Conservation (phyloP, 352 stramenopile genomes). For the Phytophthora constricta region DNA sequence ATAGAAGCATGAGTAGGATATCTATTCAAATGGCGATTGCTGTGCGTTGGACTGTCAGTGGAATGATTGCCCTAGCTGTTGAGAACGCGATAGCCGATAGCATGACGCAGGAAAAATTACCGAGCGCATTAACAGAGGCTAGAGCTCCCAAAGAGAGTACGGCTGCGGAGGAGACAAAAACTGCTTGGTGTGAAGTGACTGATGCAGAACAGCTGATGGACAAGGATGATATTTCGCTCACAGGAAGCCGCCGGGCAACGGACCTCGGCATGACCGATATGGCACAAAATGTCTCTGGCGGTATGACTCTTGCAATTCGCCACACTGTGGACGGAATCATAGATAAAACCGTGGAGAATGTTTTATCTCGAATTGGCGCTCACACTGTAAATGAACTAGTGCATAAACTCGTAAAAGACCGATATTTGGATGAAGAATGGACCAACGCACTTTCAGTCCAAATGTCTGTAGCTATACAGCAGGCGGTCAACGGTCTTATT, state of each 20-base stretch:
- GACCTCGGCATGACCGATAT: background rate
- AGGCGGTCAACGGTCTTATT: slow-evolving; percentile 48
- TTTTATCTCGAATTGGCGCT: slow-evolving; percentile 21
- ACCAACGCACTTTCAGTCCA: slow-evolving; percentile 32
- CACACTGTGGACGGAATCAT: slow-evolving; percentile 42
- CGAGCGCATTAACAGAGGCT: background rate
- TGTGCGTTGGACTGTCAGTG: slow-evolving; percentile 47
- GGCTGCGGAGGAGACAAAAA: background rate
- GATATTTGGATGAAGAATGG: slow-evolving; percentile 6
- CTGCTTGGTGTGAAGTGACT: background rate
- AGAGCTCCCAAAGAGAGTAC: background rate
- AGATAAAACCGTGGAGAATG: slow-evolving; percentile 20
- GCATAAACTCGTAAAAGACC: too few relatives aligned
- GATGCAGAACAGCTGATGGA: background rate
- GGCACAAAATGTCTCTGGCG: slow-evolving; percentile 27
- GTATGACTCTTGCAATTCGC: slow-evolving; percentile 38
- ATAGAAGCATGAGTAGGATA: slow-evolving; percentile 14
- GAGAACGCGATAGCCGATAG: slow-evolving; percentile 36
- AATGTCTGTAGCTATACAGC: slow-evolving; percentile 50
- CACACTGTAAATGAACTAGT: slow-evolving; percentile 17
- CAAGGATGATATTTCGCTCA: background rate
- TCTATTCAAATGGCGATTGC: slow-evolving; percentile 58
- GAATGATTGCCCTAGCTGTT: slow-evolving; percentile 49
- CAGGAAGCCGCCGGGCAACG: background rate
- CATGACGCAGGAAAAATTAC: background rate